Base-by-base conservation (phyloP, 305 asterid genomes). In the Ilex paraguariensis region DNA sequence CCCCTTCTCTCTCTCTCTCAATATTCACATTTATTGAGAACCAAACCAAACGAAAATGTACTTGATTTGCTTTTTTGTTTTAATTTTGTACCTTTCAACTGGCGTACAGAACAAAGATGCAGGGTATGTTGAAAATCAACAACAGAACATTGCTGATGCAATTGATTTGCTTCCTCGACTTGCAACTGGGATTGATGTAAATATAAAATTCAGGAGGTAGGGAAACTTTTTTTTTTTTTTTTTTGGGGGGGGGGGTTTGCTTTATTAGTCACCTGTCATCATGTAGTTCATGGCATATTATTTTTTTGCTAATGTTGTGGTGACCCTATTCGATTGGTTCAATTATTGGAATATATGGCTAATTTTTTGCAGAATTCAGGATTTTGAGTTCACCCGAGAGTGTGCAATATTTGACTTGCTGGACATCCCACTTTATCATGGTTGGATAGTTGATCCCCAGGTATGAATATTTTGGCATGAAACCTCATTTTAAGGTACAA, bases 361-460 rank as follows among this genome's bases (percentile, higher is more conserved):
- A 67, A 17, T 73, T 62, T 62, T 16, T 68, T 76, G 63, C 90
- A 90, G 97, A 74, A 90, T 93, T 63, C 89, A 71, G 79, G 97
- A 90, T 81, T 93, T 93, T 69, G 99, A 93, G 84, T 93, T 86
- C 78, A 93, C 99, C 59, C 83, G 76, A 50, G 99, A 93, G 75
- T 90, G 95, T 76, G 96, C 99, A 67, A 90, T 93, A 76, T 93
- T 88, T 78, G 99, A 90, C 81, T 73, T 93, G 59, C 67, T 93
- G 84, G 93, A 83, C 72, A 90, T 93, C 79, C 97, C 99, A 48
- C 97, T 93, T 61, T 90, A 88, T 81, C 97, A 93, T 68, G 97
- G 97, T 62, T 90, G 99, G 99, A 93, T 93, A 70, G 89, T 90
- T 82, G 97, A 93, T 71, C 88, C 95, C 0, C 97, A 90, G 96